phyloP scores from a whole-genome alignment of 2,329 filamentous ascomycete genomes.

The Fusarium multiceps region DNA sequence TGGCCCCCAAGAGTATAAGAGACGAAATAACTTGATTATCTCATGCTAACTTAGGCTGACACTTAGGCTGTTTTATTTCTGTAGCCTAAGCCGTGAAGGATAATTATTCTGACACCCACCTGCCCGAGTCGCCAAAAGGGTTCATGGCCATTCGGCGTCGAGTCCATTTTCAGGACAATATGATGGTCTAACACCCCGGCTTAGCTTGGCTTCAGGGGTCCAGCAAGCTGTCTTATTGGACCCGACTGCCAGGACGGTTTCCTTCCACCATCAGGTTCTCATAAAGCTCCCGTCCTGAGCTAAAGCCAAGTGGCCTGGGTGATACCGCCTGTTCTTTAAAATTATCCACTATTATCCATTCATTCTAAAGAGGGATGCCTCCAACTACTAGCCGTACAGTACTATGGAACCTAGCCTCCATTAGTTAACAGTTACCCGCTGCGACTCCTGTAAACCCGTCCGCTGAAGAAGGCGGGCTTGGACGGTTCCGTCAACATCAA shows the following conservation, averaged over 20 bases:
- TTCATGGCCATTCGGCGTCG: background rate
- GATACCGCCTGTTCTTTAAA: conserved; percentile 11
- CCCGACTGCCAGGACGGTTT: background rate
- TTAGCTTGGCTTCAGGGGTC: conserved; percentile 23
- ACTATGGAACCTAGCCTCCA: background rate
- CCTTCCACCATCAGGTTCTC: background rate
- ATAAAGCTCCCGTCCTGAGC: conserved; percentile 12
- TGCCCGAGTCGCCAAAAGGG: conserved; percentile 25
- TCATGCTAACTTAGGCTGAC: too few relatives aligned
- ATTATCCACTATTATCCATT: conserved; percentile 32
- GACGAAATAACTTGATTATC: too few relatives aligned
- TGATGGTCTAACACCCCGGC: background rate
- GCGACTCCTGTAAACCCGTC: conserved; percentile 36
- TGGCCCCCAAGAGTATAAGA: too few relatives aligned
- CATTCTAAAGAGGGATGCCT: background rate
- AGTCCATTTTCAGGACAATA: conserved; percentile 14
- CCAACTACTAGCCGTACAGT: background rate
- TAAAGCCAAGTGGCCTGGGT: conserved; percentile 13
- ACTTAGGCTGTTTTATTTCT: too few relatives aligned
- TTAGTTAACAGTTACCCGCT: conserved; percentile 16
- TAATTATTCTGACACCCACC: too few relatives aligned
- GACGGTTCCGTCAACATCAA: conserved; percentile 26
- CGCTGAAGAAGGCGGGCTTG: conserved; percentile 20
- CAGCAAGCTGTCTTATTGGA: conserved; percentile 19
- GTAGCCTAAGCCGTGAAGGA: too few relatives aligned